Conservation (phyloP, 2,329 filamentous ascomycete species). For the Pseudocercospora macadamiae region DNA sequence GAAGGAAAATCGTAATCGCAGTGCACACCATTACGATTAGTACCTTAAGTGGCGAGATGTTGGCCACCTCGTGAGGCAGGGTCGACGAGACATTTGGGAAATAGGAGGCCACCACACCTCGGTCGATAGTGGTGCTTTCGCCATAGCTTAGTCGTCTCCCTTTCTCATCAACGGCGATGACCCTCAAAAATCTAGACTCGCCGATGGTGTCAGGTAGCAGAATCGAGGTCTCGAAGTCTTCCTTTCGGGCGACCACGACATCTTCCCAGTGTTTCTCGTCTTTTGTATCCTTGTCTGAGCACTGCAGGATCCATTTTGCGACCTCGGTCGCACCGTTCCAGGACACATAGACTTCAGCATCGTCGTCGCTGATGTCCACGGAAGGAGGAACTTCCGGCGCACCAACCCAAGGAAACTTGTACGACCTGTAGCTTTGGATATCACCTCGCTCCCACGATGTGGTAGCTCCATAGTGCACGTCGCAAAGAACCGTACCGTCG, state of each 20-base stretch:
- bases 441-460: constrained; percentile 42
- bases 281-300: constrained; percentile 40
- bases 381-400: constrained; percentile 37
- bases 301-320: constrained; percentile 54
- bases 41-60: constrained; percentile 24
- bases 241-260: constrained; percentile 22
- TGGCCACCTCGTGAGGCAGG: constrained; percentile 11
- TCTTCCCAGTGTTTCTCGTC: constrained; percentile 30
- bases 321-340: constrained; percentile 56
- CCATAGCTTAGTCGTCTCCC: constrained; percentile 30
- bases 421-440: constrained; percentile 55
- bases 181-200: constrained; percentile 30
- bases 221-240: constrained; percentile 47
- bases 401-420: constrained; percentile 55
- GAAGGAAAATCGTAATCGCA: constrained; percentile 24
- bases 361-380: constrained; percentile 35
- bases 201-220: constrained; percentile 23
- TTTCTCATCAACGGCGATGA: constrained; percentile 34
- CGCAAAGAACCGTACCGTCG: constrained; percentile 55
- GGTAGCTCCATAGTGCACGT: constrained; percentile 48
- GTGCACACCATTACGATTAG: constrained; percentile 26
- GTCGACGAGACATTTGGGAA: constrained; percentile 17
- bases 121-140: constrained; percentile 28
- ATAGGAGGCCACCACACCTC: constrained; percentile 26
- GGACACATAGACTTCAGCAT: constrained; percentile 51